Base-by-base conservation (phyloP, 2,329 filamentous ascomycete genomes). In the Scolecobasidium constrictum region DNA sequence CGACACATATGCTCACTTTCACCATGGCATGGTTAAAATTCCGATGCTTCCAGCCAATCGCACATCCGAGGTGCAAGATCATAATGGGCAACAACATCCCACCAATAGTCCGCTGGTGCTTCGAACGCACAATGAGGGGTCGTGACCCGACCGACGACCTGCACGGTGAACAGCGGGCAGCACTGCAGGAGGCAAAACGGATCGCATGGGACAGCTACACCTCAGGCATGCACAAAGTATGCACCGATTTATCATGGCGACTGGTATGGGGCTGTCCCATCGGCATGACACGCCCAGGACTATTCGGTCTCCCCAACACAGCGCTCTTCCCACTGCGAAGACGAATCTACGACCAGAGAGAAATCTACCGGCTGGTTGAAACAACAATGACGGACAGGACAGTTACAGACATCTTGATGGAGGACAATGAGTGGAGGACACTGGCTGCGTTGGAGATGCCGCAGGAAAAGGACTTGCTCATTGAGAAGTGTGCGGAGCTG, bases 1-100 rank as follows among this genome's bases (percentile, higher is more conserved):
- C 28, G 9, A 12, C 34, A 3, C n/a, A 16, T 18, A 18, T 17
- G 3, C 40, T 36, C 20, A 36, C 40, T 2, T 42, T 42, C n/a
- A 42, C 40, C 2, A 42, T 36, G 18, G 31, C 40, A 22, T 42
- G 40, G 40, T n/a, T 42, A 3, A 42, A 42, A 15, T 42, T 42
- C 17, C 28, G 28, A 3, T 33, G 26, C 22, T 16, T 42, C 12
- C 15, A 42, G 31, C 26, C 40, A 7, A 35, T 42, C 4, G 9
- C 23, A 13, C 40, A 42, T 21, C 5, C 40, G 15, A n/a, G 22
- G 5, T 42, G 40, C n/a, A 22, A 17, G n/a, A n/a, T 42, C 26
- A 12, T 20, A 11, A 22, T 15, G 16, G 19, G 21, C 2, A 12
- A 4, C 6, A 21, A 42, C 16, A 19, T 35, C 6, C 18, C 26